A percentile compares a stretch with the other conserved stretches of the same genome.
Evolutionary conservation across 768 basidiomycete species (phyloP).

Genomic region (Nidularia pulvinata): DNA sequence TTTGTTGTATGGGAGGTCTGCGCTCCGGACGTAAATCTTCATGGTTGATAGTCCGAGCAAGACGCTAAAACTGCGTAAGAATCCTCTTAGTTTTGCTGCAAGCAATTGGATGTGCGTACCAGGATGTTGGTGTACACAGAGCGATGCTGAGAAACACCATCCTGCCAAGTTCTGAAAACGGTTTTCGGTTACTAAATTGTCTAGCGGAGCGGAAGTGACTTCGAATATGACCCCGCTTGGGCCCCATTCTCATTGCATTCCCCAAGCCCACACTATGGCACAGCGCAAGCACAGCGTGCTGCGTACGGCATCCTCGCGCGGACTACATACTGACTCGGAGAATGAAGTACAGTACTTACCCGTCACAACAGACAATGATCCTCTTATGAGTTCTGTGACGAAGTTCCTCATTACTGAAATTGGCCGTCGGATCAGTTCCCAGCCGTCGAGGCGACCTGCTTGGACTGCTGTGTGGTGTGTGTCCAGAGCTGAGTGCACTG

Average conservation of each 20-base stretch:
- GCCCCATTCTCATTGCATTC: too few species aligned
- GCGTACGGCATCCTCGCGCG: too few species aligned
- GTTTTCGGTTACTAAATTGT: conserved; percentile 3
- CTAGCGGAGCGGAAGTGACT: too few species aligned
- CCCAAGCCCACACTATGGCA: too few species aligned
- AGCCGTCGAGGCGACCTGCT: conserved; percentile 27
- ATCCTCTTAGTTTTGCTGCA: too few species aligned
- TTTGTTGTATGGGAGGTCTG: conserved; percentile 47
- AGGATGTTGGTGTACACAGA: conserved; percentile 58
- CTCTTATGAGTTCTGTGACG: conserved; percentile 42
- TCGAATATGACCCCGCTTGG: too few species aligned
- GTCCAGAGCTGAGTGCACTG: neutral
- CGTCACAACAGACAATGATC: conserved; percentile 76
- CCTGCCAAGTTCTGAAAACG: conserved; percentile 75
- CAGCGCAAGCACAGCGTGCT: too few species aligned
- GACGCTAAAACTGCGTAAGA: conserved; percentile 38
- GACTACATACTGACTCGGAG: neutral
- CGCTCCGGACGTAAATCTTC: conserved; percentile 35
- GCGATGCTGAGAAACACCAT: conserved; percentile 47
- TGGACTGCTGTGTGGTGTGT: conserved; percentile 9
- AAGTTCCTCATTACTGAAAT: conserved; percentile 10
- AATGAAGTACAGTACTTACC: conserved; percentile 35
- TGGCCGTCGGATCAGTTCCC: conserved; percentile 25
- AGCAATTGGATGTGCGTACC: too few species aligned
- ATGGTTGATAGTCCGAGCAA: conserved; percentile 50